A percentile compares a stretch with the other conserved stretches of the same genome.
phyloP scores from a whole-genome alignment of 129 eudicot genomes.

The Escallonia rubra region DNA sequence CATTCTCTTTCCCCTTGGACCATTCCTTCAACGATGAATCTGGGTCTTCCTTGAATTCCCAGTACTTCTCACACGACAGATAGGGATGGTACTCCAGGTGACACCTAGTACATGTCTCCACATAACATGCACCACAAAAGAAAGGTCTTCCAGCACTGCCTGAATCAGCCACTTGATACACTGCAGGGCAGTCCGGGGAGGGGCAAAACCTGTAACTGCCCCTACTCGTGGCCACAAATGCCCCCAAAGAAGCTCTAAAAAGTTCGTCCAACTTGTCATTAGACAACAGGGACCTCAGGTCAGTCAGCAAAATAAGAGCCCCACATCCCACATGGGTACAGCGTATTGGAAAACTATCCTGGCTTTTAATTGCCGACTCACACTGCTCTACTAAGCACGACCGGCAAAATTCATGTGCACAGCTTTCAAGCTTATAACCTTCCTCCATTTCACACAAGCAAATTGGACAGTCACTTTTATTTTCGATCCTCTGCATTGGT shows the following conservation, averaged over 20 bases:
- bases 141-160: constrained; percentile 35
- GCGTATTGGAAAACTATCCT: constrained; percentile 56
- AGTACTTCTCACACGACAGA: constrained; percentile 72
- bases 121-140: constrained; percentile 73
- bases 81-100: constrained; percentile 84
- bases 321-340: constrained; percentile 64
- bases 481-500: constrained; percentile 7
- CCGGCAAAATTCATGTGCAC: constrained; percentile 70
- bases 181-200: constrained; percentile 93
- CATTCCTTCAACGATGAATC: constrained; percentile 78
- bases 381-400: constrained; percentile 78
- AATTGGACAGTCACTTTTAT: constrained; percentile 55
- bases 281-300: constrained; percentile 45
- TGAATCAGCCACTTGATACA: constrained; percentile 41
- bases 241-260: constrained; percentile 73
- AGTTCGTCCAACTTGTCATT: constrained; percentile 75
- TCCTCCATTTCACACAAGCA: constrained; percentile 93
- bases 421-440: constrained; percentile 48
- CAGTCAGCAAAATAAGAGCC: constrained; percentile 41
- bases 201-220: constrained; percentile 83
- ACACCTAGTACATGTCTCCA: constrained; percentile 79
- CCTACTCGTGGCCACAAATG: constrained; percentile 62
- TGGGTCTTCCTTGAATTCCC: constrained; percentile 75
- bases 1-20: constrained; percentile 70
- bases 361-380: constrained; percentile 76